phyloP scores from a whole-genome alignment of 441 rosid species.

The Biscutella laevigata region DNA sequence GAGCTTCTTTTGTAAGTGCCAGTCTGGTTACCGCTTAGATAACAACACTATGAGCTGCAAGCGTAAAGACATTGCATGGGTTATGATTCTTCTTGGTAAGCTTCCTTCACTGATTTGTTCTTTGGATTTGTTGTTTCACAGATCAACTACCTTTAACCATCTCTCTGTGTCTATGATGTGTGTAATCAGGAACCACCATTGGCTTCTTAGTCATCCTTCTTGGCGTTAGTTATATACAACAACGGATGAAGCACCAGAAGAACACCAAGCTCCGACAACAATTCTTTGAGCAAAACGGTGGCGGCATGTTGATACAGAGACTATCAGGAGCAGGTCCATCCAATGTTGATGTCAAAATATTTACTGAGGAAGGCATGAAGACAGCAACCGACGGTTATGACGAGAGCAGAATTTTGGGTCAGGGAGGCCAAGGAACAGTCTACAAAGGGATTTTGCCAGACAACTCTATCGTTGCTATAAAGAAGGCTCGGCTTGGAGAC shows the following conservation, averaged over 20 bases:
- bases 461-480: constrained; percentile 8
- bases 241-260: neutral
- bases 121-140: neutral
- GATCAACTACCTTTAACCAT: neutral
- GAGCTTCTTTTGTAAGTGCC: neutral
- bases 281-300: constrained; percentile 13
- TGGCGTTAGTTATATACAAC: neutral
- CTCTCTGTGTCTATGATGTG: neutral
- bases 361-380: constrained; percentile 8
- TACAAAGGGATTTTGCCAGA: constrained; percentile 11
- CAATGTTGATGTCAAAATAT: constrained; percentile 10
- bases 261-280: neutral
- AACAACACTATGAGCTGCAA: neutral
- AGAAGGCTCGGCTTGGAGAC: constrained; percentile 15
- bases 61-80: neutral
- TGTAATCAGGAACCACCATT: neutral
- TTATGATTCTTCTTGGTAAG: constrained; percentile 1
- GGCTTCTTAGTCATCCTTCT: constrained; percentile 9
- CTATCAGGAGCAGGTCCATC: constrained; percentile 9
- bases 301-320: constrained; percentile 6
- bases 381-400: constrained; percentile 11
- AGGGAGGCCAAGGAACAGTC: constrained; percentile 24
- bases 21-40: neutral
- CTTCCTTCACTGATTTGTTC: neutral
- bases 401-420: constrained; percentile 8